Base-by-base conservation (phyloP, 2,329 filamentous ascomycete genomes). In the Colletotrichum caudatum region DNA sequence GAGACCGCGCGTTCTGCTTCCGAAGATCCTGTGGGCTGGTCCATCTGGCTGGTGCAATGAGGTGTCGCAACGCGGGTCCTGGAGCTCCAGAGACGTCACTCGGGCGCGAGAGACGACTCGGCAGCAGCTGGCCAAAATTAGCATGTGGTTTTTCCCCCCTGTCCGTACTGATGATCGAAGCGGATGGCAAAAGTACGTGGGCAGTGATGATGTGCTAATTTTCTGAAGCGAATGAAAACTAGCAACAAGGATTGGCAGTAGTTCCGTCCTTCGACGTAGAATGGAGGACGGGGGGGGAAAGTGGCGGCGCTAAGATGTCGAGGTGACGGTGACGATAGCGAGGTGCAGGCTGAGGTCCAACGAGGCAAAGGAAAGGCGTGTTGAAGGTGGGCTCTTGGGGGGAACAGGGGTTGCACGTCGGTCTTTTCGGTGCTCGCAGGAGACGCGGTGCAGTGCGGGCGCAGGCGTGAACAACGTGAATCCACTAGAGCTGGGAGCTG, bases 1-100 rank as follows among this genome's bases (percentile, higher is more conserved):
- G 89, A 91, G 81, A 85, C 84, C 78, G 87, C 86, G 81, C 87
- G 87, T 82, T 89, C 87, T 84, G 83, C 82, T 81, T 88, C 85
- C 78, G 82, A 81, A 74, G 83, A 81, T 77, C 77, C 82, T 78
- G 84, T 82, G 79, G 83, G 81, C 80, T 82, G 84, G 84, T 88
- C 86, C 87, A 89, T 89, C 83, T 84, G 86, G 81, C 79, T 83
- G 81, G 78, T 78, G 79, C 77, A 78, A 77, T 77, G 75, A 77
- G 76, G 71, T 73, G 75, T 77, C 75, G 77, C 77, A 77, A 80
- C 77, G 79, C 78, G 78, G 80, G 79, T 82, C 81, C 80, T 82
- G 79, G 78, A 83, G 82, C 82, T 85, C 81, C 82, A 82, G 78
- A 81, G 81, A 83, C 80, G 81, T 83, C 80, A 81, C 82, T 84